phyloP scores from a whole-genome alignment of 257 asterid species.

The Capsicum pubescens region DNA sequence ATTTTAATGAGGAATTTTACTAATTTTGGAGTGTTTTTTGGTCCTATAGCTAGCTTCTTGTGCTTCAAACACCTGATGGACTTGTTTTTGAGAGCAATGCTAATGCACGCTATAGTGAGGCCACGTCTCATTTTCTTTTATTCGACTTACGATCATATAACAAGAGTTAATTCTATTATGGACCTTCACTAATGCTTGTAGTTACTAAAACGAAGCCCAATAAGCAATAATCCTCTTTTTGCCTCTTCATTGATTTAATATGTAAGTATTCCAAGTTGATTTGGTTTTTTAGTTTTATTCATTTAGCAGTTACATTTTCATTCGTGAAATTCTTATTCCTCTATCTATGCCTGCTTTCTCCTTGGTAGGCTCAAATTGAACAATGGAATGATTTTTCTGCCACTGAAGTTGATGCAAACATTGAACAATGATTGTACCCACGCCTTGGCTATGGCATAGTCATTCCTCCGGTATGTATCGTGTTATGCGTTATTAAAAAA shows the following conservation, averaged over 20 bases:
- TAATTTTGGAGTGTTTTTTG: conserved; percentile 68
- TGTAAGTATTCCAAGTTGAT: conserved; percentile 48
- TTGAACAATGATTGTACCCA: too few relatives aligned
- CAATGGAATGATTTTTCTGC: too few relatives aligned
- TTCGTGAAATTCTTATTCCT: neutral
- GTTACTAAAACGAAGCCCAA: conserved; percentile 62
- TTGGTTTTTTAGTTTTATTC: neutral
- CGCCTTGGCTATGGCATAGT: conserved; percentile 44
- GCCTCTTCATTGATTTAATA: conserved; percentile 80
- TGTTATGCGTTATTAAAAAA: neutral
- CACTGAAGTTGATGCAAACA: too few relatives aligned
- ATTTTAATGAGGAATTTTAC: neutral
- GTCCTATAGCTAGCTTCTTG: conserved; percentile 68
- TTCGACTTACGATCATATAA: neutral
- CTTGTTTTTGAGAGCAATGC: conserved; percentile 90
- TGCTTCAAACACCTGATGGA: conserved; percentile 93
- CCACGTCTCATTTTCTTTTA: neutral
- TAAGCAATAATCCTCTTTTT: conserved; percentile 41
- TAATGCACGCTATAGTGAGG: conserved; percentile 86
- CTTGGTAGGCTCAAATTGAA: too few relatives aligned
- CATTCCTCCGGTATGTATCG: conserved; percentile 61
- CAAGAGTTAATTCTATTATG: neutral
- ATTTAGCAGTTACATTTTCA: neutral
- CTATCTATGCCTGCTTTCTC: neutral
- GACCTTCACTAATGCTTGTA: conserved; percentile 36